Conservation (phyloP, 2,329 filamentous ascomycete genomes). For the Calonectria leucothoes region DNA sequence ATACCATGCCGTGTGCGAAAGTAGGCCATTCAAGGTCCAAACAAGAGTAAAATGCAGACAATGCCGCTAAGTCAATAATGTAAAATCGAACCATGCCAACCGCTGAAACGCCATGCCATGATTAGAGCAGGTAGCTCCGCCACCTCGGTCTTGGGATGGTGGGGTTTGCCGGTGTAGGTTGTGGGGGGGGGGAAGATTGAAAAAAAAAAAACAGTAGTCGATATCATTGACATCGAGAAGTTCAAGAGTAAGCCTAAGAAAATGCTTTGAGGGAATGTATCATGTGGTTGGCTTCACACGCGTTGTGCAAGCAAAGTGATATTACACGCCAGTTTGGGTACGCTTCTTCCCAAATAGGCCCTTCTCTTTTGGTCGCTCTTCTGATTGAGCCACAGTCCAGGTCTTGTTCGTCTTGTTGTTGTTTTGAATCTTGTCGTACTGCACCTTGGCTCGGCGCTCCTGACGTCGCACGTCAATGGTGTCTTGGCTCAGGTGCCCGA, state of each 20-base stretch:
- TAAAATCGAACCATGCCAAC: constrained; percentile 38
- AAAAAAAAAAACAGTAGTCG: constrained; percentile 4
- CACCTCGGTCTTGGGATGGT: constrained; percentile 19
- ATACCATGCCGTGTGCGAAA: not conserved
- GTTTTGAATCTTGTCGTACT: constrained; percentile 52
- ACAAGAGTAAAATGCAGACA: constrained; percentile 33
- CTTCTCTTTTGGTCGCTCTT: constrained; percentile 49
- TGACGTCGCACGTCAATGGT: constrained; percentile 81
- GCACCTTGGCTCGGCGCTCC: constrained; percentile 70
- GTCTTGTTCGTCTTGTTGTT: constrained; percentile 41
- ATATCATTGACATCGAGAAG: not conserved
- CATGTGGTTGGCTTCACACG: not conserved
- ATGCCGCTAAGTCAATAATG: constrained; percentile 36
- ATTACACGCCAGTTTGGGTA: constrained; percentile 30
- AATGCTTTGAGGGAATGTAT: not conserved
- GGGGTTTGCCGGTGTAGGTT: constrained; percentile 27
- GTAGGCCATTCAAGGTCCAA: not conserved
- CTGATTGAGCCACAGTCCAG: constrained; percentile 44
- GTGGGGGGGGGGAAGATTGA: not conserved
- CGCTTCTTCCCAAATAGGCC: constrained; percentile 57
- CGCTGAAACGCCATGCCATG: constrained; percentile 43
- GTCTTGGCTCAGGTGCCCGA: constrained; percentile 84
- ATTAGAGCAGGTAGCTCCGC: constrained; percentile 34
- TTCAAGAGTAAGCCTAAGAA: not conserved
- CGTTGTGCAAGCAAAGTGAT: not conserved